Evolutionary conservation across 768 basidiomycete genomes (phyloP).

Genomic region (Myochromella boudieri): DNA sequence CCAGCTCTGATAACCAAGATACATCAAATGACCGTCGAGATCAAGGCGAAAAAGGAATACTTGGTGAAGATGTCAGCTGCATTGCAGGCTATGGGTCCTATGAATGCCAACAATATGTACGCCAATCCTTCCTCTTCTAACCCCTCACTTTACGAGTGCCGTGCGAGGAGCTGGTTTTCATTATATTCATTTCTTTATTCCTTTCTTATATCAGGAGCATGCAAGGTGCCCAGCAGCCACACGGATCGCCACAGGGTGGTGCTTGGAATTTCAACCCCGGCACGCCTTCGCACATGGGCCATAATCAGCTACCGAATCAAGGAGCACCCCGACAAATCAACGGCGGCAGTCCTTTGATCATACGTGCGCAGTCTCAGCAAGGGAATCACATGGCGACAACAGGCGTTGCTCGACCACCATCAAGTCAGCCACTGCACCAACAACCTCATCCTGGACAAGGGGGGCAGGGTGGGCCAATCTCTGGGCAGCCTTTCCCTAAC

Average conservation of each 20-base stretch:
- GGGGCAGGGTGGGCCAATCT: constrained; percentile 2
- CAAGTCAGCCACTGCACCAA: constrained; percentile 38
- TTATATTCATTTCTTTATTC: not conserved
- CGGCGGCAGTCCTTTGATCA: constrained; percentile 29
- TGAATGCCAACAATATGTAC: constrained; percentile 32
- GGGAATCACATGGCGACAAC: constrained; percentile 28
- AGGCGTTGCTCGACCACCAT: constrained; percentile 33
- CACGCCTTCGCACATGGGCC: constrained; percentile 3
- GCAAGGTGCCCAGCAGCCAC: constrained; percentile 19
- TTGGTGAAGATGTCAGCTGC: constrained; percentile 33
- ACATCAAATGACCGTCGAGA: constrained; percentile 22
- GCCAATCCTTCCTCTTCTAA: constrained; percentile 13
- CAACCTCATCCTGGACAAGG: constrained; percentile 16
- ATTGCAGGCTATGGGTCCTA: constrained; percentile 23
- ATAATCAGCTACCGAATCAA: constrained; percentile 6
- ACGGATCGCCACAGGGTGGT: constrained; percentile 15
- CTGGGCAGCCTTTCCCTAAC: constrained; percentile 25
- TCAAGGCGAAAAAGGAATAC: constrained; percentile 37
- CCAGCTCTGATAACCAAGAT: constrained; percentile 21
- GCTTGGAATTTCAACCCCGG: constrained; percentile 16
- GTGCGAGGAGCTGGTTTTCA: not conserved
- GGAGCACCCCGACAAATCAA: constrained; percentile 13
- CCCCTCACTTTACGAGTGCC: not conserved
- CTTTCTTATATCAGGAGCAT: constrained; percentile 8
- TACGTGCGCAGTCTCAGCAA: constrained; percentile 26